Evolutionary conservation across 352 stramenopile species (phyloP).

Genomic region (Phytophthora capsici): DNA sequence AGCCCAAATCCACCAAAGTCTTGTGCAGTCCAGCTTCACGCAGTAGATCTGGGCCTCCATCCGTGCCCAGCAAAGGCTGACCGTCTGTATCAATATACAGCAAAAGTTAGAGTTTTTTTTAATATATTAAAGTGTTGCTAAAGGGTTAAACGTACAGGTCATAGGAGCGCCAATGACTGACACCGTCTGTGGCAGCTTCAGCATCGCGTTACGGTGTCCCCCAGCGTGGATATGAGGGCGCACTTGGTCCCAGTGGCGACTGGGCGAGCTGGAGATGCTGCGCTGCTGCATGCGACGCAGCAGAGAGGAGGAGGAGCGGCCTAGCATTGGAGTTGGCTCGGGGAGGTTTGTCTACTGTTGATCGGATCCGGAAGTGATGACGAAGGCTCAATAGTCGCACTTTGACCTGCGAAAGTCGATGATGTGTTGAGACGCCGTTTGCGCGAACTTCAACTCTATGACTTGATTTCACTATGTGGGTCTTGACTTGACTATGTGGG

Average conservation of each 20-base stretch:
- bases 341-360: neutral
- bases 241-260: slow-evolving; percentile 65
- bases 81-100: slow-evolving; percentile 52
- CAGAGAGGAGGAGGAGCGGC: slow-evolving; percentile 16
- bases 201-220: slow-evolving; percentile 58
- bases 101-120: neutral
- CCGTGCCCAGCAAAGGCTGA: slow-evolving; percentile 81
- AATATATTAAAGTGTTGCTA: neutral
- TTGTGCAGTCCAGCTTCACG: slow-evolving; percentile 84
- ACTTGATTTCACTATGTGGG: slow-evolving; percentile 21
- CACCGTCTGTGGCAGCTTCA: slow-evolving; percentile 73
- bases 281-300: slow-evolving; percentile 36
- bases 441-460: slow-evolving; percentile 20
- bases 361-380: slow-evolving; percentile 19
- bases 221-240: slow-evolving; percentile 64
- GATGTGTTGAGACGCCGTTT: slow-evolving; percentile 20
- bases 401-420: slow-evolving; percentile 27
- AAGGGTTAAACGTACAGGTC: slow-evolving; percentile 61
- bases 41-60: slow-evolving; percentile 76
- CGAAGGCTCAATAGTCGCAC: slow-evolving; percentile 10
- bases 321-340: slow-evolving; percentile 10
- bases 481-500: neutral
- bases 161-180: slow-evolving; percentile 88
- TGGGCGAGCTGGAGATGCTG: slow-evolving; percentile 57
- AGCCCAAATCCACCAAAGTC: slow-evolving; percentile 77